Conservation (phyloP, 345 rosid genomes). For the Triadica sebifera region DNA sequence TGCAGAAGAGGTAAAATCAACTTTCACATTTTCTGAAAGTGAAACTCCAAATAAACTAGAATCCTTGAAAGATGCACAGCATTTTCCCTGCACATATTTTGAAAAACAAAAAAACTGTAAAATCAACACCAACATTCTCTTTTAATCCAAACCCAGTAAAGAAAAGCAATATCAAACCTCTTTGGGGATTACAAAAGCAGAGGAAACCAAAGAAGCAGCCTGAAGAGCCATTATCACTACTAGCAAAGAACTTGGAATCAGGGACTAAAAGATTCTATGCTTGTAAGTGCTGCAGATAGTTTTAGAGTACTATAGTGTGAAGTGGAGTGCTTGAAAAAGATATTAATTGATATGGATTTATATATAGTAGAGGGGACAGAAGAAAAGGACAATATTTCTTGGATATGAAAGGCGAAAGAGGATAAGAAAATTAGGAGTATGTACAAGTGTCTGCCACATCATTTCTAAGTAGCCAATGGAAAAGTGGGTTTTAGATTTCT, state of each 20-base stretch:
- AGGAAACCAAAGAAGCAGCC: conserved; percentile 71
- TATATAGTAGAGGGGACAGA: conserved; percentile 10
- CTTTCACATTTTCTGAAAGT: conserved; percentile 51
- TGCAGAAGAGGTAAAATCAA: conserved; percentile 51
- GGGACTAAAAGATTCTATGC: neutral
- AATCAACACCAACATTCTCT: neutral
- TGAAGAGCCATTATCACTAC: conserved; percentile 57
- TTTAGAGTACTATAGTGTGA: neutral
- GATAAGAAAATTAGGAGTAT: conserved; percentile 53
- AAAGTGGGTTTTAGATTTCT: conserved; percentile 53
- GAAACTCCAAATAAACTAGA: conserved; percentile 76
- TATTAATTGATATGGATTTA: conserved; percentile 23
- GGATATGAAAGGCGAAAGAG: conserved; percentile 28
- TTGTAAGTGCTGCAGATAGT: neutral
- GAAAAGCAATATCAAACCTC: conserved; percentile 45
- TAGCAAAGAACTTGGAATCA: neutral
- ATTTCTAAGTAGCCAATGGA: conserved; percentile 51
- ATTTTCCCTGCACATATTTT: conserved; percentile 50
- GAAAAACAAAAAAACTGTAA: neutral
- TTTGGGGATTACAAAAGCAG: conserved; percentile 54
- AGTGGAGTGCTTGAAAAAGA: conserved; percentile 19
- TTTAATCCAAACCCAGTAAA: neutral
- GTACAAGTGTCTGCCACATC: conserved; percentile 47
- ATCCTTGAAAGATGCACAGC: conserved; percentile 56
- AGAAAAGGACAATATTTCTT: neutral